Base-by-base conservation (phyloP, 495 filamentous ascomycete genomes). In the Hypoxylon fragiforme region DNA sequence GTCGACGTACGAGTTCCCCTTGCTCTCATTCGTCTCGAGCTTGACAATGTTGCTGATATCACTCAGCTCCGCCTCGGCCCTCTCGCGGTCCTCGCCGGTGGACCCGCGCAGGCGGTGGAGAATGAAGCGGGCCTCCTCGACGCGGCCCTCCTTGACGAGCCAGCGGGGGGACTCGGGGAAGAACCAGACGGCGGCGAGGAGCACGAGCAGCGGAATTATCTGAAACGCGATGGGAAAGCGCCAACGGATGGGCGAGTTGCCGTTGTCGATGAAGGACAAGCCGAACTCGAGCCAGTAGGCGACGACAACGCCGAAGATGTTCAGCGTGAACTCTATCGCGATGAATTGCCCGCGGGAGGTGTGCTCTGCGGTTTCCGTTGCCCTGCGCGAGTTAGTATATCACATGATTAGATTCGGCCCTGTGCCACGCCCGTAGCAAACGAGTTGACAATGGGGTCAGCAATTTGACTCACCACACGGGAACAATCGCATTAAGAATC, bases 251-350 rank as follows among this genome's bases (percentile, higher is more conserved):
- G 81, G 51, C 19, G 81, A 81, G 19, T 69, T 68, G 26, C 81
- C 81, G 20, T 71, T 72, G 37, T 84, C 76, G 57, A 85, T 59
- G 21, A 54, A 68, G 5, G 78, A 81, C n/a, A 82, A 68, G 7
- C 82, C 83, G 60, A 84, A 89, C 62, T 87, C 85, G 18, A 89
- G 72, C 86, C 85, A 89, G 53, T 88, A 88, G 4, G 85, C 85
- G 14, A 88, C 71, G 2, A 87, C 85, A 3, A 89, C 85, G 64
- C 86, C 86, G 32, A 88, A 84, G 52, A 88, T 88, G 58, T 89
- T 89, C 11, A 88, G 60, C 0, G 84, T 88, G 57, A 90, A 88
- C 57, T 89, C 86, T 45, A 88, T 87, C 3, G 85, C 81, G 47
- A 89, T 81, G 57, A 88, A 88, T 39, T 85, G 77, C 3, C 86